A percentile compares a stretch with the other conserved stretches of the same genome.
Conservation (phyloP, 306 rosid species). For the Oemleria cerasiformis region DNA sequence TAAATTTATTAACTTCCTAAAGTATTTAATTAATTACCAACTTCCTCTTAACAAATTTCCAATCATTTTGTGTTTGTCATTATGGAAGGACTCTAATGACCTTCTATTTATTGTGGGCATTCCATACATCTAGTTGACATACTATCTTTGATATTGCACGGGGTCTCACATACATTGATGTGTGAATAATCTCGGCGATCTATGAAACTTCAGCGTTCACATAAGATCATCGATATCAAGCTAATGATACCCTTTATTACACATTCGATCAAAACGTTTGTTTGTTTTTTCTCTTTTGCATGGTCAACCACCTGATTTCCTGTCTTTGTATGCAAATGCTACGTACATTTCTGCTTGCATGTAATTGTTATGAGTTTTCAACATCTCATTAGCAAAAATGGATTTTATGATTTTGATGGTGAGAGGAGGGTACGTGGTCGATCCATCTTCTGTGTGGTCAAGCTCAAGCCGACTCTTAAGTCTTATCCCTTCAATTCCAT, state of each 20-base stretch:
- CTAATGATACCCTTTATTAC: too few relatives aligned
- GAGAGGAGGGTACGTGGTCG: not conserved
- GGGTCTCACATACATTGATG: too few relatives aligned
- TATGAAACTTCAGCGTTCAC: too few relatives aligned
- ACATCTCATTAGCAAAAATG: not conserved
- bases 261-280: too few relatives aligned
- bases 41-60: not conserved
- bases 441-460: not conserved
- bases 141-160: too few relatives aligned
- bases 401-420: not conserved
- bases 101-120: too few relatives aligned
- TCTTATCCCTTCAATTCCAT: not conserved
- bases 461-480: not conserved
- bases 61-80: not conserved
- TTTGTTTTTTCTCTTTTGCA: too few relatives aligned
- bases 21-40: not conserved
- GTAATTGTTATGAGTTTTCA: not conserved
- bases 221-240: too few relatives aligned
- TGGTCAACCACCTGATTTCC: not conserved
- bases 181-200: too few relatives aligned
- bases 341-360: not conserved
- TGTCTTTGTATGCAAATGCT: not conserved
- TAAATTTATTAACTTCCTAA: not conserved
- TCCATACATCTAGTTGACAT: too few relatives aligned
- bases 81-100: too few relatives aligned